Evolutionary conservation across 2,329 filamentous ascomycete genomes (phyloP), one percentile per base, ranked within the genome.

Genomic region (Thelonectria rubi): DNA sequence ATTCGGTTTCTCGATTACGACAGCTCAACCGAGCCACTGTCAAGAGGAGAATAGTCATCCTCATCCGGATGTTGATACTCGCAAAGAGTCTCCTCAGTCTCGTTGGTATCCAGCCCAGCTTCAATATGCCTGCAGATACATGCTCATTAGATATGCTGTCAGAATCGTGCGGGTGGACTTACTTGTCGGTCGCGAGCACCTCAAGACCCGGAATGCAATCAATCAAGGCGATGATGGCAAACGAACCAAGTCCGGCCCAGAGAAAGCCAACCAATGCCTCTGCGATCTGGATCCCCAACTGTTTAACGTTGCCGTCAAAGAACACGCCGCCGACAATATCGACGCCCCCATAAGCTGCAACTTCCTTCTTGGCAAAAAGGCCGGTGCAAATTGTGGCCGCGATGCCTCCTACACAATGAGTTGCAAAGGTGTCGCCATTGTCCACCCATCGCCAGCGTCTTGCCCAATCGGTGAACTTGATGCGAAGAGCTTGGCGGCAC

Each of bases 401-500:
- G n/a, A 66, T 53, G 5, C 64, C 64, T 7, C 64, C 64, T 0
- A 64, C 50, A n/a, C 62, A 64, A 17, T 66, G 64, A 10, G 64
- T 66, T 2, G 64, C 62, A 62, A 66, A 66, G 5, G 64, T 65
- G 37, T 65, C 64, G 2, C 58, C 61, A 18, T 65, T 65, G 49
- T 65, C 64, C 11, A 65, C 64, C 64, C 64, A 65, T 24, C 58
- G 37, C 58, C 57, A 62, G 5, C 49, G 54, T 17, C 48, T 46
- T 6, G 64, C 64, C 47, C 51, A 59, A 15, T 59, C 55, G 1
- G 64, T 65, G 46, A 64, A 65, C 20, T 65, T 65, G 42, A 65
- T 64, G 0, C 64, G 64, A 2, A 65, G 55, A 0, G 64, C 64
- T 71, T 86, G 83, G 1, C 83, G 77, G 59, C 81, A 84, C 11